A percentile compares a stretch with the other conserved stretches of the same genome.
These are phyloP conservation scores for Scutellaria barbata DNA, from an alignment of 257 asterid genomes.

Conservation along the genomic window DNA sequence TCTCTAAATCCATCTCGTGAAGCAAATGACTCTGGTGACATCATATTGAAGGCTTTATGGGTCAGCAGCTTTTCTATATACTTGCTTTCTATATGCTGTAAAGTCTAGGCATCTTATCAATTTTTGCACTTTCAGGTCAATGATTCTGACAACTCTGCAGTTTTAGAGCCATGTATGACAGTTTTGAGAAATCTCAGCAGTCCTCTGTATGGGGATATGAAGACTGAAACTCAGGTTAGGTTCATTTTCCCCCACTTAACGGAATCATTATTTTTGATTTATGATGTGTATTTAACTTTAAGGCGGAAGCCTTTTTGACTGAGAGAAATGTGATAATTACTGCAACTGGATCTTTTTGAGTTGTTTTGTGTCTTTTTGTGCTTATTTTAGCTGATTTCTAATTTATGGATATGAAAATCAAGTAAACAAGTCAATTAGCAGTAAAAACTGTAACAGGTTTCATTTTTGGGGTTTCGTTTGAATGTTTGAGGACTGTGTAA, in stretches of 20 bases:
- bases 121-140: conserved; percentile 51
- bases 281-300: conserved; percentile 1
- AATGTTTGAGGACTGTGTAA: not conserved
- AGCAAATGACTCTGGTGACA: conserved; percentile 43
- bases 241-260: conserved; percentile 24
- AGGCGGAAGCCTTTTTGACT: not conserved
- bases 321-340: not conserved
- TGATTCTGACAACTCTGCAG: conserved; percentile 55
- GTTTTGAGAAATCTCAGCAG: conserved; percentile 68
- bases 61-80: conserved; percentile 45
- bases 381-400: conserved; percentile 23
- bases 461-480: not conserved
- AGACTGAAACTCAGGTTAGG: conserved; percentile 72
- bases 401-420: conserved; percentile 18
- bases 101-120: conserved; percentile 26
- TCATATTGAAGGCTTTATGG: conserved; percentile 67
- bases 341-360: not conserved
- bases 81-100: conserved; percentile 25
- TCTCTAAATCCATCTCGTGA: conserved; percentile 48
- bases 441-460: conserved; percentile 20
- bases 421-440: not conserved
- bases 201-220: conserved; percentile 58
- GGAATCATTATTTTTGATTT: conserved; percentile 13
- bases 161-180: conserved; percentile 72
- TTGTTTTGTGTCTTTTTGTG: conserved; percentile 7